Evolutionary conservation across 2,329 filamentous ascomycete genomes (phyloP), one percentile per base, ranked within the genome.

Genomic region (Aspergillus costaricaensis): DNA sequence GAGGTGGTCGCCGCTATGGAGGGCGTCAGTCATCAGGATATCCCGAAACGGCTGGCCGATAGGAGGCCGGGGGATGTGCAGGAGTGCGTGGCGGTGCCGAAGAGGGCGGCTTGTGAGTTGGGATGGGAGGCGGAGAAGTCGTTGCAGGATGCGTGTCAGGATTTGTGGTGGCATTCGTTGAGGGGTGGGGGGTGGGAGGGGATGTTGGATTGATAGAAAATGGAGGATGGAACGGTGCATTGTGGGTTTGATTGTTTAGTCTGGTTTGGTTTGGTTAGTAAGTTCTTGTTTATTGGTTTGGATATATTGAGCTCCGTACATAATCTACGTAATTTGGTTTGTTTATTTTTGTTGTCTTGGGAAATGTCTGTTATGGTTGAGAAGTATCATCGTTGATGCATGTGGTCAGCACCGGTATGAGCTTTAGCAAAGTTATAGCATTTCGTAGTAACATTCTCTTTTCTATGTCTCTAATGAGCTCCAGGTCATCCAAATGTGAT

Each of bases 41-140:
- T 77, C 55, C 65, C 73, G 19, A 61, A 62, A n/a, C 70, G 62
- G 41, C 62, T 63, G 5, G 72, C 70, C 6, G 69, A 58, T 9
- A 68, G 74, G n/a, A 67, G 74, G 36, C 61, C 68, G 2, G 74
- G 74, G 21, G 74, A 76, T 54, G 74, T 77, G 15, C 73, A 72
- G 17, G 70, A 65, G 12, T 77, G 74, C 32, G 73, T 77, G 19
- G 74, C 74, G 21, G 67, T 70, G 19, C 67, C 71, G 25, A 63
- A 66, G 23, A 63, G 73, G 15, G 71, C 74, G 0, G 59, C 84
- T 60, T 78, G 83, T 68, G 87, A 90, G 74, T 77, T 89, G 44
- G 70, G 74, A 54, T 77, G 71, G 68, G 72, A 72, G 58, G 74
- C 74, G 14, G 62, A 74, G 49, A 72, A 70, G 62, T 67, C 71